These are phyloP conservation scores for Geranomyces variabilis DNA, from an alignment of 192 early-diverging fungal species.

Conservation along the genomic window DNA sequence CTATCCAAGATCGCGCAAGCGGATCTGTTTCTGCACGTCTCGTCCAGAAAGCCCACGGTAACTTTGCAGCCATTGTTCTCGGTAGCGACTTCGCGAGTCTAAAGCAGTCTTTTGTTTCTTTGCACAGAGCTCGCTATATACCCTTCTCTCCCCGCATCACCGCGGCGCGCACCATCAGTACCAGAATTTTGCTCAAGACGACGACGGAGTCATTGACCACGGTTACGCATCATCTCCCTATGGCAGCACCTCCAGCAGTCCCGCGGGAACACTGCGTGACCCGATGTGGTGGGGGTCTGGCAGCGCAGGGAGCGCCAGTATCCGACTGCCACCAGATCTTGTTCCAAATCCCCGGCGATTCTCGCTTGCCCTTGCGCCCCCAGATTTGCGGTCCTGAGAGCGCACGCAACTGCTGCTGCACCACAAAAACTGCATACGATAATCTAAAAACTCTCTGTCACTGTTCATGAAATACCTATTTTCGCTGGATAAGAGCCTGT, in stretches of 20 bases:
- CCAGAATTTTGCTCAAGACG: background rate
- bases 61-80: background rate
- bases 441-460: no score
- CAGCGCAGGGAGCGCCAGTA: background rate
- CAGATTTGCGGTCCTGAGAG: background rate
- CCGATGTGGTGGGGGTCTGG: conserved; percentile 1
- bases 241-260: background rate
- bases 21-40: conserved; percentile 7
- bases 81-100: background rate
- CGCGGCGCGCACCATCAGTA: background rate
- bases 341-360: background rate
- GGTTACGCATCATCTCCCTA: background rate
- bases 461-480: no score
- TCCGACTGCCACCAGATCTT: background rate
- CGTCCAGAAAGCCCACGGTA: conserved; percentile 6
- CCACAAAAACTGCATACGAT: no score
- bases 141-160: conserved; percentile 14
- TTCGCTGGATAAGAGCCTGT: no score
- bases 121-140: conserved; percentile 6
- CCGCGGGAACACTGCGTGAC: background rate
- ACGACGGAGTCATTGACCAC: conserved; percentile 23
- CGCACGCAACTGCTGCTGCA: no score
- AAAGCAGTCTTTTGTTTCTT: background rate
- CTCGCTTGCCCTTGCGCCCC: background rate
- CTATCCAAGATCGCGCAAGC: background rate